Evolutionary conservation across 495 filamentous ascomycete species (phyloP), one percentile per base, ranked within the genome.

Genomic region (Annulohypoxylon moriforme): DNA sequence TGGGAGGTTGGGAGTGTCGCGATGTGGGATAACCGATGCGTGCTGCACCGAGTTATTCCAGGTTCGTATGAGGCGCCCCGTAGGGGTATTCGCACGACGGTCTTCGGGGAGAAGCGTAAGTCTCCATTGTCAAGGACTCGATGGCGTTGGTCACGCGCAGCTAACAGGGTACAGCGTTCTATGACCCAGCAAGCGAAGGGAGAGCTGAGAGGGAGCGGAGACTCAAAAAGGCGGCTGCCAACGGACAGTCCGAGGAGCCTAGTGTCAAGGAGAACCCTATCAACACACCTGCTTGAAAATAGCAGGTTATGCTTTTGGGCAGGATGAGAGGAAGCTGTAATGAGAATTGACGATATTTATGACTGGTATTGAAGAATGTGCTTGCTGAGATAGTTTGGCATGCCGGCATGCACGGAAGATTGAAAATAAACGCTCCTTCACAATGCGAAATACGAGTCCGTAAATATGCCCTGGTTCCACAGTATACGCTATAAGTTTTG

Each of bases 21-120:
- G 6, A 83, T 88, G 77, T 88, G 85, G 85, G 85, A 88, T 64
- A 88, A 88, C 72, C 49, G 82, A 50, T 83, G 80, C 42, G 81
- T 80, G 4, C 53, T 83, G 31, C 85, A 87, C 71, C 81, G 85
- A 2, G 84, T 86, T 24, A 85, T 86, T 59, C 85, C 85, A 0
- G 85, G 85, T 6, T 82, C 75, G 18, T 88, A 88, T 47, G 77
- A 83, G 44, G 81, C 78, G 20, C 75, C 76, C 7, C 71, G 85
- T 46, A 77, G 82, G 56, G 85, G 84, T 7, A 82, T 86, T 20
- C 74, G 85, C 29, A 88, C 85, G 7, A 87, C 85, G 3, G 85
- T 88, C 0, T 86, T 85, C 69, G 85, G 85, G 0, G 85, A 86
- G 76, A 87, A 85, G 63, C 86, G 84, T 87, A 74, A 78, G 82